Conservation (phyloP, 306 rosid species). For the Herpetospermum pedunculosum region DNA sequence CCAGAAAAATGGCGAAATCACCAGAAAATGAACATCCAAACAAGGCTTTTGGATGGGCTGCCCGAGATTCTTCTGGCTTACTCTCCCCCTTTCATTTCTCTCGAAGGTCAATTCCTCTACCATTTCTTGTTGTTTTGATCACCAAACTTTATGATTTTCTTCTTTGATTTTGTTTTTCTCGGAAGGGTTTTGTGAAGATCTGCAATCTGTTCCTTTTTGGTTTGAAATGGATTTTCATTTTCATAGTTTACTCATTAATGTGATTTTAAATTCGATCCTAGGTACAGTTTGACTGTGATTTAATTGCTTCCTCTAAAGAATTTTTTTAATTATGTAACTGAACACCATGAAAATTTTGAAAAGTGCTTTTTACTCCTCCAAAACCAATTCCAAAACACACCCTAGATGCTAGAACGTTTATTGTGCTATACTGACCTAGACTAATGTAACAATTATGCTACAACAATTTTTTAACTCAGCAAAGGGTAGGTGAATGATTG, state of each 20-base stretch:
- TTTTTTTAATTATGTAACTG: too few relatives aligned
- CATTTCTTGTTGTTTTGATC: neutral
- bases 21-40: constrained; percentile 27
- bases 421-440: neutral
- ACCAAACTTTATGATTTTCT: neutral
- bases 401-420: neutral
- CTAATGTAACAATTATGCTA: too few relatives aligned
- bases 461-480: neutral
- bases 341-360: neutral
- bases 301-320: neutral
- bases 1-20: constrained; percentile 23
- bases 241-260: neutral
- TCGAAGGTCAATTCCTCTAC: constrained; percentile 16
- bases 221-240: neutral
- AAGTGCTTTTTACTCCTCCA: neutral
- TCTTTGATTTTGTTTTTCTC: neutral
- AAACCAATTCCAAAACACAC: neutral
- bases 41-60: constrained; percentile 32
- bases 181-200: neutral
- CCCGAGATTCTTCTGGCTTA: constrained; percentile 22
- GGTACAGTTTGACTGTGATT: neutral
- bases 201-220: neutral
- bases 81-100: constrained; percentile 28
- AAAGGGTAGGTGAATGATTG: neutral
- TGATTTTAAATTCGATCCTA: neutral